These are phyloP conservation scores for Plantago coronopus DNA, from an alignment of 305 asterid genomes.

Conservation along the genomic window DNA sequence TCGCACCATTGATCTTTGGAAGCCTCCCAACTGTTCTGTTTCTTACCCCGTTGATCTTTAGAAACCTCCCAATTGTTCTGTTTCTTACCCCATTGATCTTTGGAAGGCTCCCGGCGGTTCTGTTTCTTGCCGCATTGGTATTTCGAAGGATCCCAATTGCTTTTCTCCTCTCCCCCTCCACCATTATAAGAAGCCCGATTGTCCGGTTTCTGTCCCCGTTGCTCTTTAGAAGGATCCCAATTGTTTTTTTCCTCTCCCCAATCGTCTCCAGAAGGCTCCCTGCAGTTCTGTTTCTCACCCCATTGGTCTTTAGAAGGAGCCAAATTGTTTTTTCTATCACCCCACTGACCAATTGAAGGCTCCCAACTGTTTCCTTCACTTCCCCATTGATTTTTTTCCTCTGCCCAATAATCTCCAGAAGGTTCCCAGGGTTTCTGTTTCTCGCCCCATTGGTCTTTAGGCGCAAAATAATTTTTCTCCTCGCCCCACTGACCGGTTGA, in stretches of 20 bases:
- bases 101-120: not conserved
- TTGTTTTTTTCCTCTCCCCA: not conserved
- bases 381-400: conserved; percentile 11
- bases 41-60: conserved; percentile 3
- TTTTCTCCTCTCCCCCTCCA: not conserved
- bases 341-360: conserved; percentile 20
- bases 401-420: not conserved
- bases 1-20: conserved; percentile 22
- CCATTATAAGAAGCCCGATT: not conserved
- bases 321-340: not conserved
- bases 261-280: not conserved
- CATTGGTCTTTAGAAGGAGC: conserved; percentile 8
- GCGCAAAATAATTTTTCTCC: not conserved
- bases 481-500: conserved; percentile 15
- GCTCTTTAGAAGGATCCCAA: conserved; percentile 6
- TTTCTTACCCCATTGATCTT: conserved; percentile 6
- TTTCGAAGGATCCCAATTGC: not conserved
- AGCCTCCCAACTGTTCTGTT: conserved; percentile 21
- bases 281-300: not conserved
- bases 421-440: not conserved
- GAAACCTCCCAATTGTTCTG: conserved; percentile 1
- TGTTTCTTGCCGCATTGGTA: conserved; percentile 3
- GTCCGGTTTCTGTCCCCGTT: not conserved
- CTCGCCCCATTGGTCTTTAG: conserved; percentile 15
- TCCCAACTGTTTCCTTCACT: conserved; percentile 21